These are phyloP conservation scores for Protea cynaroides DNA, from an alignment of 164 flowering plant species.

Conservation along the genomic window DNA sequence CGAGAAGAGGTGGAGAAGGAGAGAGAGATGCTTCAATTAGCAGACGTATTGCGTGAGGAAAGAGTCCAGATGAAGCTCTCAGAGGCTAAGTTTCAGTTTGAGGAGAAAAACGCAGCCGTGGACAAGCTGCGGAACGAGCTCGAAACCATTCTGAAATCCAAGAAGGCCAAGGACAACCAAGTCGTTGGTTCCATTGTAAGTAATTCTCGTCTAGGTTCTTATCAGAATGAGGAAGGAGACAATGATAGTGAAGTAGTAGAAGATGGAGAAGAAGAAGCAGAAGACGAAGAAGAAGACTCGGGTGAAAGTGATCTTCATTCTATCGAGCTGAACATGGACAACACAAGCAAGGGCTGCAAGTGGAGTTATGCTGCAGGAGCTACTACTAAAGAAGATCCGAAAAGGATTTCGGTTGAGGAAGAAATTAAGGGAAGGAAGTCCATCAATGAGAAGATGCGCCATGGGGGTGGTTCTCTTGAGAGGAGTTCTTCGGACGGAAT, in stretches of 20 bases:
- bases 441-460: slow-evolving; percentile 31
- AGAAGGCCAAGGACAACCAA: slow-evolving; percentile 33
- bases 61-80: slow-evolving; percentile 79
- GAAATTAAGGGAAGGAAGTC: slow-evolving; percentile 51
- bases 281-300: slow-evolving; percentile 27
- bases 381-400: slow-evolving; percentile 22
- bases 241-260: slow-evolving; percentile 45
- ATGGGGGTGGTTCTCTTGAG: slow-evolving; percentile 44
- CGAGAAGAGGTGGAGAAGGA: slow-evolving; percentile 77
- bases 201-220: slow-evolving; percentile 16
- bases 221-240: slow-evolving; percentile 27
- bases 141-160: slow-evolving; percentile 42
- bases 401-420: slow-evolving; percentile 29
- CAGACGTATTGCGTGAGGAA: slow-evolving; percentile 74
- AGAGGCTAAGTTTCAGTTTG: slow-evolving; percentile 77
- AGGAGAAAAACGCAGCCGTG: slow-evolving; percentile 78
- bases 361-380: slow-evolving; percentile 34
- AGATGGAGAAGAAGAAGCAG: slow-evolving; percentile 30
- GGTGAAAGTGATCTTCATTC: slow-evolving; percentile 80
- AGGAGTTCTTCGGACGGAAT: slow-evolving; percentile 61
- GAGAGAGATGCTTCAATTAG: slow-evolving; percentile 81
- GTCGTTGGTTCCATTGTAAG: slow-evolving; percentile 27
- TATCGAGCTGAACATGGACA: slow-evolving; percentile 65
- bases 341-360: slow-evolving; percentile 37
- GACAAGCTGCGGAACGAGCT: slow-evolving; percentile 63